Conservation (phyloP, 306 rosid genomes). For the Macrotyloma uniflorum region DNA sequence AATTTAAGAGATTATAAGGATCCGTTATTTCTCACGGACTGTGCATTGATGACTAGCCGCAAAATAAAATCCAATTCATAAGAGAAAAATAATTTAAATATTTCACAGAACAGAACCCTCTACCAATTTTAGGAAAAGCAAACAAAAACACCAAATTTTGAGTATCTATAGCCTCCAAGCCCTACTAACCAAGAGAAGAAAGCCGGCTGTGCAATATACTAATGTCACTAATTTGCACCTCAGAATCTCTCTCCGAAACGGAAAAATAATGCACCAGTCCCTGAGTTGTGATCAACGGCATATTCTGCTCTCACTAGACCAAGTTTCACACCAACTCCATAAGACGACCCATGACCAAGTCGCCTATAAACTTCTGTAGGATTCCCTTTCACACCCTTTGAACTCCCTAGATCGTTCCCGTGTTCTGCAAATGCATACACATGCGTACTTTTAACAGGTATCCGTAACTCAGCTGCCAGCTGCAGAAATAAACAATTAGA, state of each 20-base stretch:
- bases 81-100: too few relatives aligned
- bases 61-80: conserved; percentile 24
- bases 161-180: conserved; percentile 26
- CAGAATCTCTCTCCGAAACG: conserved; percentile 96
- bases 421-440: conserved; percentile 90
- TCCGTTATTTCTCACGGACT: conserved; percentile 3
- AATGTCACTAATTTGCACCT: conserved; percentile 41
- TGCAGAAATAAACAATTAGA: conserved; percentile 42
- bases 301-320: conserved; percentile 93
- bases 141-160: conserved; percentile 11
- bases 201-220: conserved; percentile 31
- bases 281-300: conserved; percentile 91
- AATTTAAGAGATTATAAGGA: conserved; percentile 1
- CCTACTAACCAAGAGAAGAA: conserved; percentile 39
- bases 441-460: conserved; percentile 82
- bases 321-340: conserved; percentile 84
- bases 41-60: conserved; percentile 22
- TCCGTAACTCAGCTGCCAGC: conserved; percentile 92
- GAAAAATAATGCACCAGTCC: conserved; percentile 89
- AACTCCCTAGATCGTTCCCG: conserved; percentile 92
- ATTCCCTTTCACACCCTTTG: conserved; percentile 90
- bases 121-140: not conserved
- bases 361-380: conserved; percentile 94
- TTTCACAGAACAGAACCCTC: conserved; percentile 22
- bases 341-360: conserved; percentile 88